Conservation (phyloP, 495 filamentous ascomycete species). For the Penicillium canescens region DNA sequence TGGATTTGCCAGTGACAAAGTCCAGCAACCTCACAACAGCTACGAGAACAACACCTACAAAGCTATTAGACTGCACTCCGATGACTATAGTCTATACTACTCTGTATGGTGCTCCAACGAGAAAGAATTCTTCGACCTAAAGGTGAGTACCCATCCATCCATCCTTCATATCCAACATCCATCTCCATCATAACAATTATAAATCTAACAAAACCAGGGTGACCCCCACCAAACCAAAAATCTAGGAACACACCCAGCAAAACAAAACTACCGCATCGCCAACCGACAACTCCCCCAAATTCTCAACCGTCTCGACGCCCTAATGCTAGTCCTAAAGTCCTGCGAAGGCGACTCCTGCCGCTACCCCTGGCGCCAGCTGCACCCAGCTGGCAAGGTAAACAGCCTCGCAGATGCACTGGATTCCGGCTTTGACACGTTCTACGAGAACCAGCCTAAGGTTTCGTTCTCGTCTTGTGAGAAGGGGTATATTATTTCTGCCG, state of each 20-base stretch:
- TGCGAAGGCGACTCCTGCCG: constrained; percentile 54
- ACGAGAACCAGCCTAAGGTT: constrained; percentile 51
- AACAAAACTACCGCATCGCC: constrained; percentile 23
- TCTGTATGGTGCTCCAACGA: constrained; percentile 62
- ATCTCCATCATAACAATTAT: background rate
- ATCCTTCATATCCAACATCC: background rate
- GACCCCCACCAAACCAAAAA: constrained; percentile 60
- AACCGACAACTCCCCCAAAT: constrained; percentile 32
- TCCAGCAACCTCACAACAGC: constrained; percentile 14
- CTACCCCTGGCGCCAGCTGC: constrained; percentile 55
- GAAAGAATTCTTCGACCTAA: constrained; percentile 58
- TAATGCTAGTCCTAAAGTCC: constrained; percentile 62
- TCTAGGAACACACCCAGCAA: constrained; percentile 28
- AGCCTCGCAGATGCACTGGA: constrained; percentile 42
- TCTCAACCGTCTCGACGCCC: constrained; percentile 53
- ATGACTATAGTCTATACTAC: constrained; percentile 56
- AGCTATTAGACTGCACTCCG: constrained; percentile 51
- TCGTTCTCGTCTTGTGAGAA: constrained; percentile 57
- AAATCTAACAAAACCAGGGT: constrained; percentile 25
- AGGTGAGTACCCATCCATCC: constrained; percentile 23
- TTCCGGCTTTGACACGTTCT: constrained; percentile 56
- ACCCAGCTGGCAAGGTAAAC: constrained; percentile 47
- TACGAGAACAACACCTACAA: constrained; percentile 61
- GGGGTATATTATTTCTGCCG: constrained; percentile 59
- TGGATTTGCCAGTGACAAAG: constrained; percentile 26